Evolutionary conservation across 2,329 filamentous ascomycete species (phyloP).

Genomic region (Phaeosphaeriaceae sp.): DNA sequence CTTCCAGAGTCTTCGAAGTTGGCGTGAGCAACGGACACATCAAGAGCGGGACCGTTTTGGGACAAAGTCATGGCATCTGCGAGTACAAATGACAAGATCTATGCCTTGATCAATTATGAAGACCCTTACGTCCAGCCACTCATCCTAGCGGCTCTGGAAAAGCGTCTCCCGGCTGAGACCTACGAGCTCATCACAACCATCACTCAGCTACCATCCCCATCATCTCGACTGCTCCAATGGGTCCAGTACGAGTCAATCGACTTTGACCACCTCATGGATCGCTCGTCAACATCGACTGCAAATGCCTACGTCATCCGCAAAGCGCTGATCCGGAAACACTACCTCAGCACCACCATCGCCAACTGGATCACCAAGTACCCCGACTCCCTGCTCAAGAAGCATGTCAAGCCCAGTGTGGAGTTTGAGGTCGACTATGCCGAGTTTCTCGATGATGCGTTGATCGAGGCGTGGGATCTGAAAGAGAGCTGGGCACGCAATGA

Average conservation of each 20-base stretch:
- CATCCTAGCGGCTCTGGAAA: conserved; percentile 74
- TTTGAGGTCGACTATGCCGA: conserved; percentile 98
- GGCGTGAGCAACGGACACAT: no score
- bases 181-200: conserved; percentile 64
- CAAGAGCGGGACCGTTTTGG: neutral
- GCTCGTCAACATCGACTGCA: conserved; percentile 69
- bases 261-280: conserved; percentile 74
- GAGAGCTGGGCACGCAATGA: conserved; percentile 78
- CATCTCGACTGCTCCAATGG: conserved; percentile 73
- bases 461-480: conserved; percentile 87
- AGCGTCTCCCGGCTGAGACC: conserved; percentile 62
- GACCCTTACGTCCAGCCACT: conserved; percentile 90
- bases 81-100: conserved; percentile 51
- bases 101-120: conserved; percentile 82
- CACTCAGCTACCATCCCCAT: conserved; percentile 55
- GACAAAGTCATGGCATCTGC: conserved; percentile 17
- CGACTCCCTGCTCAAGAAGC: conserved; percentile 68
- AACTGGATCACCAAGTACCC: conserved; percentile 89
- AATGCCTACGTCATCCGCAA: conserved; percentile 97
- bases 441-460: conserved; percentile 90
- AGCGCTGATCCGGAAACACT: conserved; percentile 95
- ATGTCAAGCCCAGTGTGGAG: conserved; percentile 79
- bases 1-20: no score
- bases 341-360: conserved; percentile 80
- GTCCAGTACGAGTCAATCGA: conserved; percentile 86